phyloP scores from a whole-genome alignment of 768 basidiomycete genomes.

The Serendipita sp. region DNA sequence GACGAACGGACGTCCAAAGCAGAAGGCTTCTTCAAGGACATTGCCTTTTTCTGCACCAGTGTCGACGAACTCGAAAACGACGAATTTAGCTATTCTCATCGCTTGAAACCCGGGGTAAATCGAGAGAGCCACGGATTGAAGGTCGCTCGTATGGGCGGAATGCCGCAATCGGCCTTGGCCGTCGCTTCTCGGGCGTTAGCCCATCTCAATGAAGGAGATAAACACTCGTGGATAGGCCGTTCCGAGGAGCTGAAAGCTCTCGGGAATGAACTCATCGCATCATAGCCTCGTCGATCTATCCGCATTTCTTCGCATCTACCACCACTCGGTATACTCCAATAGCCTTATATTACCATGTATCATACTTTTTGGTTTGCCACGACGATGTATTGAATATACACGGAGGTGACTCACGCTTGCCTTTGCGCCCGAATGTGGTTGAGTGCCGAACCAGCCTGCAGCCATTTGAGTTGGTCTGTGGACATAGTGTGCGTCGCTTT shows the following conservation, averaged over 20 bases:
- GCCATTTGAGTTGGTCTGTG: slow-evolving; percentile 78
- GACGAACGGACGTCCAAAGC: slow-evolving; percentile 26
- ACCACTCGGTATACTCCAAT: too few relatives aligned
- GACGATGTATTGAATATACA: too few relatives aligned
- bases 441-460: slow-evolving; percentile 74
- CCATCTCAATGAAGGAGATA: slow-evolving; percentile 19
- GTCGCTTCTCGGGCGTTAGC: slow-evolving; percentile 43
- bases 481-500: slow-evolving; percentile 80
- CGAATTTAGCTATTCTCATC: slow-evolving; percentile 73
- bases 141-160: slow-evolving; percentile 75
- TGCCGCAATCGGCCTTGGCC: slow-evolving; percentile 46
- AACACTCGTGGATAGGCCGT: slow-evolving; percentile 10
- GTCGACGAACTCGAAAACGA: slow-evolving; percentile 62
- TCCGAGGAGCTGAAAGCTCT: slow-evolving; percentile 9
- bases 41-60: slow-evolving; percentile 82
- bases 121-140: slow-evolving; percentile 81
- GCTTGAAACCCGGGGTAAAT: slow-evolving; percentile 69
- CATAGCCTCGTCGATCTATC: too few relatives aligned
- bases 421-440: slow-evolving; percentile 65
- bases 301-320: too few relatives aligned
- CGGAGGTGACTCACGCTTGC: neutral
- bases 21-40: slow-evolving; percentile 35
- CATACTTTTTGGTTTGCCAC: too few relatives aligned
- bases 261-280: neutral
- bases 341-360: too few relatives aligned